Percentiles rank a stretch among this genome's conserved stretches.
Conservation (phyloP, 176 grass and related monocot species). For the Metroxylon sagu region DNA sequence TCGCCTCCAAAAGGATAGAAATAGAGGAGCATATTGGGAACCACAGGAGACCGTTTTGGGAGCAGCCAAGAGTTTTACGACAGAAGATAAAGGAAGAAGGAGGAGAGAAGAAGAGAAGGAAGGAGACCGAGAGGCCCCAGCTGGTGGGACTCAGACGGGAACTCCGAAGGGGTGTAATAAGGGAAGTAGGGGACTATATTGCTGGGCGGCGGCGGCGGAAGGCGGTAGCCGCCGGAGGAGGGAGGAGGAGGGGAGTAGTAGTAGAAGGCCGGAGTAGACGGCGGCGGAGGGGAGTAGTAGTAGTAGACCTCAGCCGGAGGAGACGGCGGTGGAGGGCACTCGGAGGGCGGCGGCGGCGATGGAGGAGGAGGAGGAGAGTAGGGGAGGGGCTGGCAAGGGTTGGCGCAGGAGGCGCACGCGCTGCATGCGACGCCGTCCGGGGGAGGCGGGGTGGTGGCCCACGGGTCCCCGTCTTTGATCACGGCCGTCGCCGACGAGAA, state of each 20-base stretch:
- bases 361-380: slow-evolving; percentile 47
- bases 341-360: slow-evolving; percentile 9
- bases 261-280: background rate
- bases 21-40: too few relatives aligned
- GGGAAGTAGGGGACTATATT: slow-evolving; percentile 91
- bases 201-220: slow-evolving; percentile 75
- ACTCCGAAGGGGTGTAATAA: slow-evolving; percentile 55
- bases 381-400: slow-evolving; percentile 66
- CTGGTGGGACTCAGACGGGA: slow-evolving; percentile 1
- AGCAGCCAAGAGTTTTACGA: background rate
- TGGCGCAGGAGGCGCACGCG: slow-evolving; percentile 30
- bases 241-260: slow-evolving; percentile 33
- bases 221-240: slow-evolving; percentile 16
- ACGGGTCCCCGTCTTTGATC: too few relatives aligned
- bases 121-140: background rate
- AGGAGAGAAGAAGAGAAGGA: background rate
- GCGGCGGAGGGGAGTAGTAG: slow-evolving; percentile 35
- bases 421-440: too few relatives aligned
- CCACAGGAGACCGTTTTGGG: too few relatives aligned
- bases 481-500: too few relatives aligned
- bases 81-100: background rate
- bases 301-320: slow-evolving; percentile 9
- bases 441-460: too few relatives aligned
- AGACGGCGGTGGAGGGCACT: too few relatives aligned
- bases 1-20: too few relatives aligned